Conservation (phyloP, 148 eudicot species). For the Nepenthes mirabilis region DNA sequence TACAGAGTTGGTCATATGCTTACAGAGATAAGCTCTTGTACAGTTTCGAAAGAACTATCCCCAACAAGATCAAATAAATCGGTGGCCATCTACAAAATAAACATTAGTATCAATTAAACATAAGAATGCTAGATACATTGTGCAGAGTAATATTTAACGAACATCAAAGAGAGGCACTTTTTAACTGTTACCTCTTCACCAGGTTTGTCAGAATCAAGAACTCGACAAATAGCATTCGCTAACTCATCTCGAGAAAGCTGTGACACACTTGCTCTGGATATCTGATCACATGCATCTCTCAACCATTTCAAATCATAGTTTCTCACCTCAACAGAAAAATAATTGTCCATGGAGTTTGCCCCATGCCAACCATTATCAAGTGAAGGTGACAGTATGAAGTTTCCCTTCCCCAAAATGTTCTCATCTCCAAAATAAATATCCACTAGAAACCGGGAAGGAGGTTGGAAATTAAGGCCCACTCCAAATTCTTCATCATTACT, state of each 20-base stretch:
- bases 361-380: constrained; percentile 34
- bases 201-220: constrained; percentile 87
- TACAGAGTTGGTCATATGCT: constrained; percentile 6
- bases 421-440: constrained; percentile 57
- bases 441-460: constrained; percentile 72
- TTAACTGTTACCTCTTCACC: constrained; percentile 73
- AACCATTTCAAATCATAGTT: constrained; percentile 76
- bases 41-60: constrained; percentile 80
- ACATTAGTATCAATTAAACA: neutral
- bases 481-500: constrained; percentile 64
- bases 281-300: constrained; percentile 57
- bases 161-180: neutral
- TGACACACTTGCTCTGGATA: constrained; percentile 57
- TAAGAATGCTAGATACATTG: constrained; percentile 1
- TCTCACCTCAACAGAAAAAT: constrained; percentile 19
- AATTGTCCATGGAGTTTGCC: constrained; percentile 15
- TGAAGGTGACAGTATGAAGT: constrained; percentile 30
- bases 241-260: constrained; percentile 89
- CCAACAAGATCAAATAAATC: constrained; percentile 96
- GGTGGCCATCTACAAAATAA: constrained; percentile 66
- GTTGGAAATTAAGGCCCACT: constrained; percentile 51
- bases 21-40: constrained; percentile 82
- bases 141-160: neutral
- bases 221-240: constrained; percentile 81
- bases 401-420: constrained; percentile 29